These are phyloP conservation scores for Eimeria sp. DNA, from an alignment of 169 alveolate genomes.

Conservation along the genomic window DNA sequence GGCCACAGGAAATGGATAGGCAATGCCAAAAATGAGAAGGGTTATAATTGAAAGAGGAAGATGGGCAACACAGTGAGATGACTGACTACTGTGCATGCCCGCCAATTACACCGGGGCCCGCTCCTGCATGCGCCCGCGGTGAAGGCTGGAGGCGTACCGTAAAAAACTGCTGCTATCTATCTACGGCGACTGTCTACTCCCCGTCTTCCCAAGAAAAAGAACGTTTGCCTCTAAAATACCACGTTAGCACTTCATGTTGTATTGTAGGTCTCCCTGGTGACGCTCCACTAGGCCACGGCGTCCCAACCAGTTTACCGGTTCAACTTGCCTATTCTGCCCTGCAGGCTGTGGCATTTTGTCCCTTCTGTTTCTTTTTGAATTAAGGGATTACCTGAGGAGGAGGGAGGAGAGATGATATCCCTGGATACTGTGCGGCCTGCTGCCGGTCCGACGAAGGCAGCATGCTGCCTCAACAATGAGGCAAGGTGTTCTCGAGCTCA, in stretches of 20 bases:
- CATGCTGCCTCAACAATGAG: background rate
- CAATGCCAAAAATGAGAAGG: background rate
- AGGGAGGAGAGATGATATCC: background rate
- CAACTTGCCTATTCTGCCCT: background rate
- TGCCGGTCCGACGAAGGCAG: constrained; percentile 16
- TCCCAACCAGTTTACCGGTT: background rate
- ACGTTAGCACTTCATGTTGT: background rate
- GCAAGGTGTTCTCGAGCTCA: background rate
- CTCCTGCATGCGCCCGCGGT: constrained; percentile 29
- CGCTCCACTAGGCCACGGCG: background rate
- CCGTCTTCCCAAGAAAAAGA: background rate
- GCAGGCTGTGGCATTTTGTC: background rate
- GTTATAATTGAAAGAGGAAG: background rate
- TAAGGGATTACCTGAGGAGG: background rate
- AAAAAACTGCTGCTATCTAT: too few relatives aligned
- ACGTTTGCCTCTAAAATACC: background rate
- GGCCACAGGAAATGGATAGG: background rate
- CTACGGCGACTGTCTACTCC: too few relatives aligned
- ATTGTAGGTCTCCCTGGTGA: background rate
- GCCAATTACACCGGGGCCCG: constrained; percentile 20
- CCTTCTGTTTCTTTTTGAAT: background rate
- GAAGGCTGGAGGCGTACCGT: background rate
- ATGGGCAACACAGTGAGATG: background rate
- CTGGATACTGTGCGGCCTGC: constrained; percentile 5
- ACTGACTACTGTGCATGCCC: constrained; percentile 10